A percentile compares a stretch with the other conserved stretches of the same genome.
These are phyloP conservation scores for Papiliotrema laurentii DNA, from an alignment of 1,284 basidiomycete species.

Conservation along the genomic window DNA sequence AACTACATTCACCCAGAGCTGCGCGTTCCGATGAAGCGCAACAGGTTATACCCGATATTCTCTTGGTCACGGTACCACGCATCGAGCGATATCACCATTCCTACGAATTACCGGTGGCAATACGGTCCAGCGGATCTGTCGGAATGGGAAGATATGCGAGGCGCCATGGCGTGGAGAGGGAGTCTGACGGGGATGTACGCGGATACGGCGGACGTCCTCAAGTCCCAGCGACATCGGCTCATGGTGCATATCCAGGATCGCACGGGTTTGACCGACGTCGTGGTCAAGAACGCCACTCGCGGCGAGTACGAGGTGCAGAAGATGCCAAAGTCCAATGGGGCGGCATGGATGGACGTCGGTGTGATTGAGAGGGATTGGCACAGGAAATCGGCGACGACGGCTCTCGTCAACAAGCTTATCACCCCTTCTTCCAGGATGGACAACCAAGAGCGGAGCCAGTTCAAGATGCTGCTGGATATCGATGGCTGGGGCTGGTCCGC, in stretches of 20 bases:
- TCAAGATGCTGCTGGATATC: conserved; percentile 8
- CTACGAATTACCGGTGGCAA: conserved; percentile 1
- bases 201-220: neutral
- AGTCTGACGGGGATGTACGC: neutral
- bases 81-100: neutral
- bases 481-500: conserved; percentile 12
- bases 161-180: too few species aligned
- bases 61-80: conserved; percentile 5
- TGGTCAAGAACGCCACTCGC: neutral
- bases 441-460: neutral
- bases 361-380: too few species aligned
- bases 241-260: neutral
- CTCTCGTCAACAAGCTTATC: too few species aligned
- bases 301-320: neutral
- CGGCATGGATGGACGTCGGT: neutral
- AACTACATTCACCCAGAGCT: too few species aligned
- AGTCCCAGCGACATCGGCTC: neutral
- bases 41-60: too few species aligned
- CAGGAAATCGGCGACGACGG: too few species aligned
- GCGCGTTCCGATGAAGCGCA: too few species aligned
- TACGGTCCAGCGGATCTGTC: too few species aligned
- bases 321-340: neutral
- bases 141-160: too few species aligned
- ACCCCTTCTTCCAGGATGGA: too few species aligned
- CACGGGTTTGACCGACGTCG: neutral